These are phyloP conservation scores for Hypoxylon rickii DNA, from an alignment of 495 filamentous ascomycete species.

Conservation along the genomic window DNA sequence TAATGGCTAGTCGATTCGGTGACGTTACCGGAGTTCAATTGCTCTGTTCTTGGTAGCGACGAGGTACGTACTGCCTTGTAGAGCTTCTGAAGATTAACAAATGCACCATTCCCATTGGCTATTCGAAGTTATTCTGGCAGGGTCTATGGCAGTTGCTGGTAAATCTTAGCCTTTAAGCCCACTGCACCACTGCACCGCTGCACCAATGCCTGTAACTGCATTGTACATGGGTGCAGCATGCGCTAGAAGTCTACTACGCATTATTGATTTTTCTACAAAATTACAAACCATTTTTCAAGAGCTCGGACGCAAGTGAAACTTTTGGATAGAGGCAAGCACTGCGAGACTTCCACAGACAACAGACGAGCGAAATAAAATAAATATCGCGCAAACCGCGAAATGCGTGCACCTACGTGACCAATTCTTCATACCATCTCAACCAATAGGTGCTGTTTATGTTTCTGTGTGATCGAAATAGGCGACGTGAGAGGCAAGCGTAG, in stretches of 20 bases:
- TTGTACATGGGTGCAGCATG: not conserved
- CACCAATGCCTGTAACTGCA: not conserved
- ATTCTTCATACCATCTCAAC: slow-evolving; percentile 9
- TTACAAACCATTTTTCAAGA: slow-evolving; percentile 1
- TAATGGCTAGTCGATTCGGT: slow-evolving; percentile 38
- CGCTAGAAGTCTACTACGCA: no score
- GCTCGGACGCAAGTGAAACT: slow-evolving; percentile 31
- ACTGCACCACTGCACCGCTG: no score
- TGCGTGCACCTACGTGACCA: slow-evolving; percentile 20
- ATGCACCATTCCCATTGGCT: slow-evolving; percentile 29
- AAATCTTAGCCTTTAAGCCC: slow-evolving; percentile 6
- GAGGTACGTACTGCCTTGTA: not conserved
- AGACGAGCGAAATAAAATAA: slow-evolving; percentile 3
- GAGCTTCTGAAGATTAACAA: slow-evolving; percentile 35
- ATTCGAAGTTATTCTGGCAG: slow-evolving; percentile 1
- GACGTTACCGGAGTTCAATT: slow-evolving; percentile 35
- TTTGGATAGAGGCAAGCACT: no score
- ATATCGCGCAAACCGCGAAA: slow-evolving; percentile 29
- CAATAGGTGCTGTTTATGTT: slow-evolving; percentile 19
- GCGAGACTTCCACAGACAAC: no score
- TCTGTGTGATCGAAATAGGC: slow-evolving; percentile 25
- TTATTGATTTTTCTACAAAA: no score
- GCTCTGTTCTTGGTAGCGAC: slow-evolving; percentile 5
- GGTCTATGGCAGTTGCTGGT: slow-evolving; percentile 28
- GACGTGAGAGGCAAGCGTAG: slow-evolving; percentile 25